These are phyloP conservation scores for Lathyrus aphaca DNA, from an alignment of 306 rosid species.

Conservation along the genomic window DNA sequence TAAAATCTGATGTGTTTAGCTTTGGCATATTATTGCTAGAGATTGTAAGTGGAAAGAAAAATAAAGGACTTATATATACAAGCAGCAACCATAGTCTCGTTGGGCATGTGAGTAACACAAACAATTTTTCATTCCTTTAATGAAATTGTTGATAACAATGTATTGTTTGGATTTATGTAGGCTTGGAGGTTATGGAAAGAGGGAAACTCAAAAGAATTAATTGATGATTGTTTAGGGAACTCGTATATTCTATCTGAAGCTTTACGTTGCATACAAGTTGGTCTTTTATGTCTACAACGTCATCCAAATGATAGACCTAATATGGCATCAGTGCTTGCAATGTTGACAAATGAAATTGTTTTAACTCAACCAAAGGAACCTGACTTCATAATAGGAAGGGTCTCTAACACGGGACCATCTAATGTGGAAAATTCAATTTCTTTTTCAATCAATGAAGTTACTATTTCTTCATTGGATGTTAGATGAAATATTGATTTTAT, in stretches of 20 bases:
- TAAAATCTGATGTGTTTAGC: constrained; percentile 33
- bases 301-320: constrained; percentile 28
- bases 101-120: too few species aligned
- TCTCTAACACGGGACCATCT: not conserved
- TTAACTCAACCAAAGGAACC: constrained; percentile 33
- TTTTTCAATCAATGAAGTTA: constrained; percentile 21
- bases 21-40: constrained; percentile 34
- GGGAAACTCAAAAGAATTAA: too few species aligned
- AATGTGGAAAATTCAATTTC: too few species aligned
- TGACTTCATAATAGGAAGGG: not conserved
- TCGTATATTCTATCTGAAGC: too few species aligned
- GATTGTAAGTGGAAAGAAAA: constrained; percentile 20
- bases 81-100: too few species aligned
- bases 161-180: too few species aligned
- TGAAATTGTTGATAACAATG: not conserved
- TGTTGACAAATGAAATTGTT: constrained; percentile 27
- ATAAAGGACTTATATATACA: too few species aligned
- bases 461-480: constrained; percentile 5
- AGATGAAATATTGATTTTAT: constrained; percentile 2
- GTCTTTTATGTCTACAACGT: constrained; percentile 38
- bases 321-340: constrained; percentile 27
- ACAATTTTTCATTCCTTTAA: too few species aligned
- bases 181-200: too few species aligned
- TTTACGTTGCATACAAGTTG: constrained; percentile 35
- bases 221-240: too few species aligned